phyloP scores from a whole-genome alignment of 345 rosid genomes.

The Arabis hirsuta region DNA sequence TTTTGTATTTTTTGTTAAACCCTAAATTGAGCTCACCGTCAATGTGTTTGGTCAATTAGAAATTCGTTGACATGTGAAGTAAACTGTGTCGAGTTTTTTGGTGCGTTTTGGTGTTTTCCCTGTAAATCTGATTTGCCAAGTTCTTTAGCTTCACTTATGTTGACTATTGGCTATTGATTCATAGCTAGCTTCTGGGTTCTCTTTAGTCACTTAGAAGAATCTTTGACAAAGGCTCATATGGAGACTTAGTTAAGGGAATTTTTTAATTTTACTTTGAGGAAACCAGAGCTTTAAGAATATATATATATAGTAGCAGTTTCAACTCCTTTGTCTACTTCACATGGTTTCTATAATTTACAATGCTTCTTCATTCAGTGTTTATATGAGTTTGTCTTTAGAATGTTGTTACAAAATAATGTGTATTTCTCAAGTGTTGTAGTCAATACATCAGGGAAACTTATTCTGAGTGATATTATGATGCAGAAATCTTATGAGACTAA shows the following conservation, averaged over 20 bases:
- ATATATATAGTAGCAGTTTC: neutral
- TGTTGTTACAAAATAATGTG: too few relatives aligned
- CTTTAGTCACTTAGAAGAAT: constrained; percentile 19
- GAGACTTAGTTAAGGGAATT: neutral
- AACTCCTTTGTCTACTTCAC: too few relatives aligned
- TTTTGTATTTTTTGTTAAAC: constrained; percentile 24
- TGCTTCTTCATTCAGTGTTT: constrained; percentile 7
- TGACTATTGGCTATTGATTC: constrained; percentile 12
- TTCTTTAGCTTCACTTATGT: constrained; percentile 17
- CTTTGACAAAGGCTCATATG: neutral
- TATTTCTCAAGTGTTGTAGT: neutral
- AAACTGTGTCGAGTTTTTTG: constrained; percentile 3
- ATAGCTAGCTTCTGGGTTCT: constrained; percentile 20
- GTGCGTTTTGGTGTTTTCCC: constrained; percentile 10
- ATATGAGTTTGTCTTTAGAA: constrained; percentile 3
- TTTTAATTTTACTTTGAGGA: neutral
- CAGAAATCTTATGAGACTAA: constrained; percentile 99
- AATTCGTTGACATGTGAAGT: constrained; percentile 21
- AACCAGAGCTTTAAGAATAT: neutral
- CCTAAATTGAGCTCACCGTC: constrained; percentile 30
- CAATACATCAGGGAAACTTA: neutral
- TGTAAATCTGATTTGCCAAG: neutral
- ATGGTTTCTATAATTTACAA: too few relatives aligned
- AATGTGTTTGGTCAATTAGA: constrained; percentile 32
- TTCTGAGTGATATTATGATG: constrained; percentile 30